Evolutionary conservation across 2,329 filamentous ascomycete genomes (phyloP).

Genomic region (Zasmidium angulare): DNA sequence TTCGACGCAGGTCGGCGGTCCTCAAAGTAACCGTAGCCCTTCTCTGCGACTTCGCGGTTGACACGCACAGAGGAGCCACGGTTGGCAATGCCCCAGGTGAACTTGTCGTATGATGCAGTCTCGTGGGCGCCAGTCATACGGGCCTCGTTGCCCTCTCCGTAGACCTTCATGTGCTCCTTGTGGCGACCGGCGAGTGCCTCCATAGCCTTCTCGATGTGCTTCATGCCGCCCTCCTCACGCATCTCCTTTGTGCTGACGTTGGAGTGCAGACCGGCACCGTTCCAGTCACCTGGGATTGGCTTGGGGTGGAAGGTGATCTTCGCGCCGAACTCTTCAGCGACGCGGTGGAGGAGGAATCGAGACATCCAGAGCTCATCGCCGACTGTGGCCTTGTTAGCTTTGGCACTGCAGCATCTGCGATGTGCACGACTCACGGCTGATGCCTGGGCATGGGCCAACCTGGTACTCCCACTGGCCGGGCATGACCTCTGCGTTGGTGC

Average conservation of each 20-base stretch:
- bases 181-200: slow-evolving; percentile 53
- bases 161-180: slow-evolving; percentile 72
- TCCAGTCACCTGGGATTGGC: slow-evolving; percentile 95
- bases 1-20: slow-evolving; percentile 69
- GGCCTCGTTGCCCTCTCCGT: slow-evolving; percentile 92
- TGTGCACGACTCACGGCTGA: slow-evolving; percentile 62
- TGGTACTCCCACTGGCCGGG: slow-evolving; percentile 98
- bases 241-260: slow-evolving; percentile 92
- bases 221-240: slow-evolving; percentile 90
- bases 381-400: slow-evolving; percentile 51
- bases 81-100: slow-evolving; percentile 93
- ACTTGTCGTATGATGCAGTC: slow-evolving; percentile 90
- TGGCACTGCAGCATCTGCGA: neutral
- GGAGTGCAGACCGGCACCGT: slow-evolving; percentile 89
- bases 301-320: slow-evolving; percentile 96
- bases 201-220: slow-evolving; percentile 80
- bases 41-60: slow-evolving; percentile 77
- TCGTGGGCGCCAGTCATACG: slow-evolving; percentile 93
- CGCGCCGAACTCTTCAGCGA: slow-evolving; percentile 94
- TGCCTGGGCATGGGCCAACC: slow-evolving; percentile 85
- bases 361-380: slow-evolving; percentile 97
- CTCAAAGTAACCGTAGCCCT: slow-evolving; percentile 95
- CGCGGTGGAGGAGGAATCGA: slow-evolving; percentile 82
- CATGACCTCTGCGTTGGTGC: slow-evolving; percentile 99
- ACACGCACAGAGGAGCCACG: slow-evolving; percentile 93